phyloP scores from a whole-genome alignment of 1,284 basidiomycete species.

The Schizophyllum commune region DNA sequence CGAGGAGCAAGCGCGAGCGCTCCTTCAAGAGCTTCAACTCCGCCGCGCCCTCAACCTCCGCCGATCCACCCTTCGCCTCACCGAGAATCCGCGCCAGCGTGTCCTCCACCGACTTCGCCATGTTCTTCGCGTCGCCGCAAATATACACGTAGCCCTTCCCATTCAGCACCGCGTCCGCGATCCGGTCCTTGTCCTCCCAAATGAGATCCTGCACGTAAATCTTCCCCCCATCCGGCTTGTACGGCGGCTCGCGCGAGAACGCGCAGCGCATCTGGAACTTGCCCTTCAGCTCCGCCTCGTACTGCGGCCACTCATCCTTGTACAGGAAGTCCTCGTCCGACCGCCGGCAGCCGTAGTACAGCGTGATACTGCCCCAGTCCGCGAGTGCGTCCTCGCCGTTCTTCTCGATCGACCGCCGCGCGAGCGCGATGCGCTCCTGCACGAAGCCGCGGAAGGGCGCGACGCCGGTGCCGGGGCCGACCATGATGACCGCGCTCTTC shows the following conservation, averaged over 20 bases:
- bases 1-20: constrained; percentile 72
- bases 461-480: constrained; percentile 96
- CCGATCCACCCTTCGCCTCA: constrained; percentile 85
- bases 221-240: constrained; percentile 88
- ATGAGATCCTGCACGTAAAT: constrained; percentile 96
- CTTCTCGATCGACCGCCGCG: constrained; percentile 89
- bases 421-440: constrained; percentile 94
- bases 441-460: constrained; percentile 98
- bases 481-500: constrained; percentile 98
- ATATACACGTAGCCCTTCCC: constrained; percentile 94
- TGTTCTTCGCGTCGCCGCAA: constrained; percentile 95
- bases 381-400: constrained; percentile 85
- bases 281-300: constrained; percentile 79
- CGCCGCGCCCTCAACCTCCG: constrained; percentile 79
- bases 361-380: constrained; percentile 91
- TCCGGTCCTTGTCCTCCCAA: constrained; percentile 75
- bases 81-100: constrained; percentile 81
- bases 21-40: constrained; percentile 95
- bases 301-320: constrained; percentile 90
- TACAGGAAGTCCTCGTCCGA: constrained; percentile 90
- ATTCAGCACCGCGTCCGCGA: constrained; percentile 86
- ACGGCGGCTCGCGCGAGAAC: constrained; percentile 81
- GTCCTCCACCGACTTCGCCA: constrained; percentile 94
- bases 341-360: constrained; percentile 94
- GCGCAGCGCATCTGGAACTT: constrained; percentile 88